phyloP scores from a whole-genome alignment of 495 filamentous ascomycete genomes.

The Staphylotrichum longicolle region DNA sequence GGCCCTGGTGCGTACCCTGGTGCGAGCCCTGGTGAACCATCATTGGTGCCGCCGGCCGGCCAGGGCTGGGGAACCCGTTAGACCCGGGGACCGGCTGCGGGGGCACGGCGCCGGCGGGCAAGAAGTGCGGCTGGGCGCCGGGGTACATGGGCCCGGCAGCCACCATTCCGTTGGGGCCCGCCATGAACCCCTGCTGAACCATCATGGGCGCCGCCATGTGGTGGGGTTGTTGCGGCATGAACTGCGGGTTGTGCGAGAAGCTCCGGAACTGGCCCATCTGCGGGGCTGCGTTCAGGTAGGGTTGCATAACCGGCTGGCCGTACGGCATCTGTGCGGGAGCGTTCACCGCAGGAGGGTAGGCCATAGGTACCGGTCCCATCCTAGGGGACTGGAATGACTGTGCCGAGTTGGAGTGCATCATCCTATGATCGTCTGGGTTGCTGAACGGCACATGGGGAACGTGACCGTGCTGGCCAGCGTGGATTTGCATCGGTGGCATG shows the following conservation, averaged over 20 bases:
- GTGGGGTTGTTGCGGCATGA: slow-evolving; percentile 59
- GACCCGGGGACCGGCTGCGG: slow-evolving; percentile 59
- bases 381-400: slow-evolving; percentile 78
- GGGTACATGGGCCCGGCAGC: slow-evolving; percentile 67
- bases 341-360: slow-evolving; percentile 69
- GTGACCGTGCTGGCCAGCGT: slow-evolving; percentile 60
- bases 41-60: slow-evolving; percentile 77
- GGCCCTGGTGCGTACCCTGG: slow-evolving; percentile 70
- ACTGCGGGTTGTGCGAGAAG: slow-evolving; percentile 60
- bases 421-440: slow-evolving; percentile 76
- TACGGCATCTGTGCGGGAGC: slow-evolving; percentile 66
- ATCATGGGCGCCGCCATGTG: slow-evolving; percentile 74
- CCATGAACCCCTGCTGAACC: slow-evolving; percentile 68
- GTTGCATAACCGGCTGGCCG: slow-evolving; percentile 69
- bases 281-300: slow-evolving; percentile 64
- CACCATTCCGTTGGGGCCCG: slow-evolving; percentile 53
- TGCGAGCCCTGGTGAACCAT: slow-evolving; percentile 69
- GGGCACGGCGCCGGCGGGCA: slow-evolving; percentile 60
- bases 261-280: slow-evolving; percentile 54
- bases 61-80: slow-evolving; percentile 81
- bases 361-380: slow-evolving; percentile 63
- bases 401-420: slow-evolving; percentile 77
- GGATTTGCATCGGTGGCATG: slow-evolving; percentile 63
- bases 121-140: slow-evolving; percentile 55
- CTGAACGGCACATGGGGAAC: slow-evolving; percentile 59